Base-by-base conservation (phyloP, 1,139 yeast genomes). In the Geotrichum klebahnii region DNA sequence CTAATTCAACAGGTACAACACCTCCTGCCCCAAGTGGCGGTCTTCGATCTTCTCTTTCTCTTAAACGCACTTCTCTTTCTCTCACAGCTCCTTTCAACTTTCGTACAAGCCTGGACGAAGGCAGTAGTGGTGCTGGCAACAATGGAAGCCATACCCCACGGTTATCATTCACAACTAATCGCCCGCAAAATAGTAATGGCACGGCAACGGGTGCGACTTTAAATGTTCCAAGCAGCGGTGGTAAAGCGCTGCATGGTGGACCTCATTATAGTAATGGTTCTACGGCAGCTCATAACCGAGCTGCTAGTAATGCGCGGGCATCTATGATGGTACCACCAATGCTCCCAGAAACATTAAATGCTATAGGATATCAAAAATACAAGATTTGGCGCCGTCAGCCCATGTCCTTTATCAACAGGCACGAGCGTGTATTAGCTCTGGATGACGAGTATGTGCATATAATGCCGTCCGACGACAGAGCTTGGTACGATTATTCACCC, bases 361-460 rank as follows among this genome's bases (percentile, higher is more conserved):
- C 48, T 1, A 38, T 42, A 8, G 70, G 72, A 5, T 70, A 71
- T 54, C 67, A 76, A 55, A 78, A 75, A 57, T 80, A 90, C 79
- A 83, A 80, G 37, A 95, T 92, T 0, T 87, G 89, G 86, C 76
- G 97, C 59, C 79, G 94, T 54, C 92, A 89, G 62, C 88, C 82
- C 46, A 81, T 90, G 73, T 82, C 95, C 0, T 83, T 92, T 60
- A 79, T 85, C 55, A 81, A 82, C 52, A 78, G 89, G 48, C 87
- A 88, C 55, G 96, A 90, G 58, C 80, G 94, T 58, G 79, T 89
- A 1, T 71, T 92, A 44, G 90, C 95, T 1, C 79, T 92, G 39
- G 97, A 92, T 66, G 97, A 97, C 17, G 96, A 89, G 61, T 90
- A 89, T 62, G 81, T 92, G 14, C 94, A 90, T 63, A 77, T 92